phyloP scores from a whole-genome alignment of 225 moss, liverwort and hornwort genomes.

The Pleurozium schreberi region DNA sequence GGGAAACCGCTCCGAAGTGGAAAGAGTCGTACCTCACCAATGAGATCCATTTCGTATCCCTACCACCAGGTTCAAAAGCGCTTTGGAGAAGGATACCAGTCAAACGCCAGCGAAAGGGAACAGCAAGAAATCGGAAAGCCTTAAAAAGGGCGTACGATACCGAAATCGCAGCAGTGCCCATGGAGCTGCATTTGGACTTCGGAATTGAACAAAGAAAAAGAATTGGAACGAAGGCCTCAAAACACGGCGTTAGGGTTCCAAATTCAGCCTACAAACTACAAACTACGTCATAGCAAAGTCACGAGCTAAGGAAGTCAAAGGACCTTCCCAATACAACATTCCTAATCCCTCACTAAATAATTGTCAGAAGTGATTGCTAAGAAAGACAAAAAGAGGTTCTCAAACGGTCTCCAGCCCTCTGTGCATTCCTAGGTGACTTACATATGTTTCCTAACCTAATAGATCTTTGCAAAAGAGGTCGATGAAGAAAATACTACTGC shows the following conservation, averaged over 20 bases:
- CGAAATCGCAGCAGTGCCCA: conserved; percentile 8
- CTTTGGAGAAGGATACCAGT: conserved; percentile 1
- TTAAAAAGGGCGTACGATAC: conserved; percentile 3
- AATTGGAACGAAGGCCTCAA: conserved; percentile 31
- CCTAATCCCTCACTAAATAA: not conserved
- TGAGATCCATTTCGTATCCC: not conserved
- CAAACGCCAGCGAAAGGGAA: conserved; percentile 16
- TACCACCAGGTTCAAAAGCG: conserved; percentile 7
- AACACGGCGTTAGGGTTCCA: conserved; percentile 31
- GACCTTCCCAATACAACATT: not conserved
- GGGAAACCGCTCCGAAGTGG: not conserved
- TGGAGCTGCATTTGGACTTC: conserved; percentile 14
- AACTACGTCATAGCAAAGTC: not conserved
- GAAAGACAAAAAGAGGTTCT: not conserved
- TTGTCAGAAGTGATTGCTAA: not conserved
- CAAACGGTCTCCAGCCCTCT: not conserved
- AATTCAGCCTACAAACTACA: conserved; percentile 6
- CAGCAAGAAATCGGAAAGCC: conserved; percentile 9
- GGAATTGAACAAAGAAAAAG: not conserved
- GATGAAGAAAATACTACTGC: conserved; percentile 5
- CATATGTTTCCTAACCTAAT: conserved; percentile 1
- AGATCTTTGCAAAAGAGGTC: conserved; percentile 5
- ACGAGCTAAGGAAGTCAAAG: not conserved
- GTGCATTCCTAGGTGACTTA: not conserved
- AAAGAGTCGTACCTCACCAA: conserved; percentile 5